phyloP scores from a whole-genome alignment of 2,329 filamentous ascomycete species.

The Coniochaeta sp. region DNA sequence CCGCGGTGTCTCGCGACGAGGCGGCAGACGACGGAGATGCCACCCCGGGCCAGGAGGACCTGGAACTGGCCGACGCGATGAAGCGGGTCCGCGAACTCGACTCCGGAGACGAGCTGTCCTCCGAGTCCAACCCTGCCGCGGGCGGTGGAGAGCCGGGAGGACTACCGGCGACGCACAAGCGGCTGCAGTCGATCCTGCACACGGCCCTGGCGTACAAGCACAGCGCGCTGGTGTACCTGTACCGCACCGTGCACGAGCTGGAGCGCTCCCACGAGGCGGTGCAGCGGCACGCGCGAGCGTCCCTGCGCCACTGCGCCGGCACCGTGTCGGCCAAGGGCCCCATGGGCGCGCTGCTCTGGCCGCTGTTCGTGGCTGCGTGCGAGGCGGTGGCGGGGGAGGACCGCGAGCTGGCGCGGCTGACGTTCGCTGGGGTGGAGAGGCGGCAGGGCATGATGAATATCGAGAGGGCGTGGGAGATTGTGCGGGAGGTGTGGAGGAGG shows the following conservation, averaged over 20 bases:
- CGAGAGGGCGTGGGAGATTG: conserved; percentile 50
- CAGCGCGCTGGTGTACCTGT: conserved; percentile 50
- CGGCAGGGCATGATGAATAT: conserved; percentile 62
- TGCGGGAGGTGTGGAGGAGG: conserved; percentile 54
- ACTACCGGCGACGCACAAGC: conserved; percentile 24
- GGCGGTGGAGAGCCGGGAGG: not conserved
- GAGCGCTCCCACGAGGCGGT: conserved; percentile 40
- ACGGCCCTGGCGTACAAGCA: conserved; percentile 55
- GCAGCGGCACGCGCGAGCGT: conserved; percentile 43
- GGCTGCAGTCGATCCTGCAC: conserved; percentile 47
- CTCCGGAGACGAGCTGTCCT: not conserved
- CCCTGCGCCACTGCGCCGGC: conserved; percentile 45
- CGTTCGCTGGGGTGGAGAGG: conserved; percentile 45
- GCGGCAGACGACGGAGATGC: not conserved
- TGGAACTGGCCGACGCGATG: not conserved
- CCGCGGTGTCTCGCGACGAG: conserved; percentile 10
- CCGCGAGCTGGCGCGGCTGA: conserved; percentile 39
- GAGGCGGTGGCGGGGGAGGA: conserved; percentile 46
- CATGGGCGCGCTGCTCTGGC: conserved; percentile 58
- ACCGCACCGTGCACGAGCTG: conserved; percentile 44
- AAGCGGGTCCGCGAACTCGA: not conserved
- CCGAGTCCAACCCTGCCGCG: not conserved
- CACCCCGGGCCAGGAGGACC: not conserved
- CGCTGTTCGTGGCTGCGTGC: conserved; percentile 55
- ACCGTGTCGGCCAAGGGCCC: conserved; percentile 50